Base-by-base conservation (phyloP, 1,139 yeast genomes). In the Sugiyamaella pinicola region DNA sequence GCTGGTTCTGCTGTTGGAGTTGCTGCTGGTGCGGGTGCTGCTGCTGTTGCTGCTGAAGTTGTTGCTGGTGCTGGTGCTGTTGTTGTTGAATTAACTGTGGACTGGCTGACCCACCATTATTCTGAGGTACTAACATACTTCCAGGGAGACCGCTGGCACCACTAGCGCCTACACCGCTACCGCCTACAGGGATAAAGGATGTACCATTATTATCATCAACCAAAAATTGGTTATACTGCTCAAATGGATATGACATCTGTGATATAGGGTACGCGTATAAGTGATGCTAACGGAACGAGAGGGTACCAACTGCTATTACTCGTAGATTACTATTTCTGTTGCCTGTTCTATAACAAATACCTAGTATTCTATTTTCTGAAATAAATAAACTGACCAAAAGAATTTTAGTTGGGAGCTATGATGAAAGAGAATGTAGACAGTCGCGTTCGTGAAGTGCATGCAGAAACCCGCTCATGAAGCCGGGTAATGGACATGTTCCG, bases 41-140 rank as follows among this genome's bases (percentile, higher is more conserved):
- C 31, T 50, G 60, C 15, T 45, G 55, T 18, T 49, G 56, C 22
- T 31, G 24, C 19, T 44, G 38, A 19, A 31, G 37, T 15, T 39
- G 41, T 18, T 42, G 46, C 12, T 18, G 35, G n/a, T 29, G 56
- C 33, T 51, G 61, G 19, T 51, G 58, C 13, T 51, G 60, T 24
- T 50, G 60, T n/a, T 45, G 55, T 18, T 49, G 56, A 22, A 35
- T 48, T 8, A 38, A 39, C 44, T 55, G 58, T 31, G 49, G 39
- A 28, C 47, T 50, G 52, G 58, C 34, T 41, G 57, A n/a, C 18
- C 52, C 37, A 48, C 56, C 35, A 24, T 51, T 17, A 8, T 37
- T 15, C 18, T 46, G 45, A 28, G 39, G 34, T 13, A 35, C 33
- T 18, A 43, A 34, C 22, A 33, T 33, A 37, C 37, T 50, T 18